A percentile compares a stretch with the other conserved stretches of the same genome.
Conservation (phyloP, 192 early-diverging fungal genomes). For the Coemansia aciculifera region DNA sequence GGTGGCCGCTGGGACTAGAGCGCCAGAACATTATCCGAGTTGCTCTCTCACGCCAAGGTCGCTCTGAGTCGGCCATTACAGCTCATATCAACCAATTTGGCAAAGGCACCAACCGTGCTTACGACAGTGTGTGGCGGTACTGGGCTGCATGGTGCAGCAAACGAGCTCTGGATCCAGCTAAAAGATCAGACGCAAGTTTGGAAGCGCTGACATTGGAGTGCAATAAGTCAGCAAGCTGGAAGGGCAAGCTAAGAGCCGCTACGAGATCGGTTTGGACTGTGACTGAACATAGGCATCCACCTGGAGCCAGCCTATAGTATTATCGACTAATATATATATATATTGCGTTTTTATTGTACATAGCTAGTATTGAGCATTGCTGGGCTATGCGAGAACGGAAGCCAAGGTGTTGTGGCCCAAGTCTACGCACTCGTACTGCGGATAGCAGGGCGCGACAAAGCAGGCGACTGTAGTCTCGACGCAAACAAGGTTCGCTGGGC, state of each 20-base stretch:
- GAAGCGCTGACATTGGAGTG: not conserved
- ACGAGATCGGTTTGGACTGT: not conserved
- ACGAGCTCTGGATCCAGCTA: not conserved
- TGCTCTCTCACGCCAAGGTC: not conserved
- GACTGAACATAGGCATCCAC: not conserved
- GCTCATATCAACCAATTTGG: not conserved
- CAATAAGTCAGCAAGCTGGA: not conserved
- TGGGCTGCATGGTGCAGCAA: not conserved
- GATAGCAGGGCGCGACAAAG: conserved; percentile 26
- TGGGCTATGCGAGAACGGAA: not conserved
- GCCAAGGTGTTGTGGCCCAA: conserved; percentile 3
- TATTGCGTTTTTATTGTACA: not conserved
- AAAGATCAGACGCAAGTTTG: not conserved
- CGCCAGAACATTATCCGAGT: not conserved
- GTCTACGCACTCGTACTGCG: conserved; percentile 11
- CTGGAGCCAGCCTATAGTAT: not conserved
- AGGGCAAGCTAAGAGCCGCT: not conserved
- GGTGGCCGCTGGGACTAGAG: not conserved
- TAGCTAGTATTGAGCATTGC: not conserved
- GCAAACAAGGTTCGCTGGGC: conserved; percentile 3
- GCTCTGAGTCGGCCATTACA: not conserved
- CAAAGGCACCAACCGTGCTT: not conserved
- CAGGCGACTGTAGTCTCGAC: conserved; percentile 16
- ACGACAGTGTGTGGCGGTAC: not conserved
- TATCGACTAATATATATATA: not conserved